These are phyloP conservation scores for Rosa hybrid DNA, from an alignment of 331 rosid genomes.

Conservation along the genomic window DNA sequence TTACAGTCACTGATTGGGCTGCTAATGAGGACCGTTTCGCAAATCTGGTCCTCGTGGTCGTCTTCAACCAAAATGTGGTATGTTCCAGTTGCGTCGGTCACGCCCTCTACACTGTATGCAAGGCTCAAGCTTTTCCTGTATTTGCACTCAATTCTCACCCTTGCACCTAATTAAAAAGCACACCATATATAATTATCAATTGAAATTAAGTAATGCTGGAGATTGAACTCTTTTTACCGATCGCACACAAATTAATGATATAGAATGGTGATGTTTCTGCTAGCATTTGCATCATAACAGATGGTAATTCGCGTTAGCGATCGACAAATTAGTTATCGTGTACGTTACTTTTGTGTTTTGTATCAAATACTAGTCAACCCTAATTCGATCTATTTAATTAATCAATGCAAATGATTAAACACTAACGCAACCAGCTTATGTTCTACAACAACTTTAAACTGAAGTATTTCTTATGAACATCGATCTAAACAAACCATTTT, in stretches of 20 bases:
- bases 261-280: too few species aligned
- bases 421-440: too few species aligned
- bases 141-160: slow-evolving; percentile 50
- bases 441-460: too few species aligned
- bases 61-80: slow-evolving; percentile 42
- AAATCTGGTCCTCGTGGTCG: slow-evolving; percentile 56
- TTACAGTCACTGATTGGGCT: slow-evolving; percentile 50
- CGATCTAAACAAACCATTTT: too few species aligned
- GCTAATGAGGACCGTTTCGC: slow-evolving; percentile 37
- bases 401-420: not conserved
- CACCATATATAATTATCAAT: not conserved
- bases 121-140: slow-evolving; percentile 38
- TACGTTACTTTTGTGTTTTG: too few species aligned
- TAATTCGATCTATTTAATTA: too few species aligned
- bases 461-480: too few species aligned
- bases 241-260: not conserved
- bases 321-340: too few species aligned
- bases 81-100: slow-evolving; percentile 48
- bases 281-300: too few species aligned
- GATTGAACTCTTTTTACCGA: too few species aligned
- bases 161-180: slow-evolving; percentile 56
- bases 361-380: too few species aligned
- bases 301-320: too few species aligned
- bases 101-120: slow-evolving; percentile 40
- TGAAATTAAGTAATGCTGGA: not conserved